Evolutionary conservation across 345 rosid genomes (phyloP), one percentile per base, ranked within the genome.

Genomic region (Boechera stricta): DNA sequence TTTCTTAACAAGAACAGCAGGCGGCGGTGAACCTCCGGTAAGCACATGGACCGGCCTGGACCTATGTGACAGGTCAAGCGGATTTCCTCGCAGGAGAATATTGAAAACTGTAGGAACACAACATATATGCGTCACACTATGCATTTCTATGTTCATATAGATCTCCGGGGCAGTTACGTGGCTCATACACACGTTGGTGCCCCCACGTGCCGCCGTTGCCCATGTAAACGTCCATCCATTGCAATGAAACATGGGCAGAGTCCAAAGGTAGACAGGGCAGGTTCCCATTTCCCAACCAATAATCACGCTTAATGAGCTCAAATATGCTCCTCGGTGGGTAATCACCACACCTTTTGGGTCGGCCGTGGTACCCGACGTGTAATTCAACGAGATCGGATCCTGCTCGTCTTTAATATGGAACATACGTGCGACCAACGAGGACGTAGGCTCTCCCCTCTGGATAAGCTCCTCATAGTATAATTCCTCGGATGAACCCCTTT

Each of bases 241-340:
- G 82, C 86, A 86, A 71, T 93, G 98, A 81, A 91, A 93, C 96
- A 93, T 90, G 8, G 96, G 98, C 9, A 93, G 87, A 0, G 92
- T 88, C 97, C 97, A 93, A 1, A 93, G 82, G 70, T 90, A 91
- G 10, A 87, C 87, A 1, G 90, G 88, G 75, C 72, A 66, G 0
- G 72, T 31, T 1, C 76, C 76, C 76, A 91, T 82, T 16, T 76
- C 87, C 56, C 84, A 87, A n/a, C 85, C 84, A 39, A 86, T 71
- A 76, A 84, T 69, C 0, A 84, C 67, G 0, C 90, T 84, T 5
- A 93, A 81, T 1, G 98, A 26, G 55, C 83, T 83, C 4, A 91
- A 84, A 76, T 90, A 94, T 0, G 87, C 96, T 49, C 97, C 98
- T 38, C 97, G 82, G 69, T 91, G 97, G 73, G 83, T 87, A 47